Percentiles rank a stretch among this genome's conserved stretches.
phyloP scores from a whole-genome alignment of 345 rosid genomes.

The Excoecaria agallocha region DNA sequence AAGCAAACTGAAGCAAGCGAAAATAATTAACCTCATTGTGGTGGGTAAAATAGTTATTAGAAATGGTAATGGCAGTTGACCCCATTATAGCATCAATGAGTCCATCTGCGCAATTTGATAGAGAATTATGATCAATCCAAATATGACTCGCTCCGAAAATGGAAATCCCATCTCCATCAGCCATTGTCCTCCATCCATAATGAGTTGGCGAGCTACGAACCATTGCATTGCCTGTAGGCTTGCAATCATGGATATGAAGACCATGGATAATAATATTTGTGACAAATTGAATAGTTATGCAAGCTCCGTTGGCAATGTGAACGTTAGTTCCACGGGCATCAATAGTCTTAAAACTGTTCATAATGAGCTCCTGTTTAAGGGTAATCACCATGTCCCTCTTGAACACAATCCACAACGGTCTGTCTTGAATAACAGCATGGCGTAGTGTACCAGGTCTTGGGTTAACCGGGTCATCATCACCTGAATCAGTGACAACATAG shows the following conservation, averaged over 20 bases:
- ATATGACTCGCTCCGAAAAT: conserved; percentile 45
- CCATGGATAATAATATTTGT: conserved; percentile 32
- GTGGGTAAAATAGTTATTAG: conserved; percentile 29
- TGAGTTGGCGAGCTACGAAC: conserved; percentile 34
- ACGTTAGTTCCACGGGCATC: conserved; percentile 43
- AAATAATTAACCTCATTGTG: conserved; percentile 20
- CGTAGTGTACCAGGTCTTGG: conserved; percentile 31
- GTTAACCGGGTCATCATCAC: conserved; percentile 23
- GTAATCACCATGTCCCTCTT: conserved; percentile 33
- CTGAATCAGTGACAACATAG: conserved; percentile 24
- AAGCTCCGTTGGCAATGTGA: conserved; percentile 48
- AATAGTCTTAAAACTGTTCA: conserved; percentile 34
- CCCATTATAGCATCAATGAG: conserved; percentile 29
- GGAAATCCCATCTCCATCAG: conserved; percentile 35
- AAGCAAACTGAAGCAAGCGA: neutral
- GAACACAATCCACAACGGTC: conserved; percentile 33
- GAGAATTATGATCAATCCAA: conserved; percentile 90
- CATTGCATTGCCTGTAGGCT: conserved; percentile 34
- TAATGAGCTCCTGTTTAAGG: conserved; percentile 29
- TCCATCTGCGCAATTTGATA: conserved; percentile 47
- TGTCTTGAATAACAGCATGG: conserved; percentile 30
- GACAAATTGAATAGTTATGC: conserved; percentile 30
- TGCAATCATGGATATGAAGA: conserved; percentile 32
- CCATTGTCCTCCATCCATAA: conserved; percentile 39
- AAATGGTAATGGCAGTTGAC: conserved; percentile 30